These are phyloP conservation scores for Hirschioporus abietinus DNA, from an alignment of 768 basidiomycete genomes.

Conservation along the genomic window DNA sequence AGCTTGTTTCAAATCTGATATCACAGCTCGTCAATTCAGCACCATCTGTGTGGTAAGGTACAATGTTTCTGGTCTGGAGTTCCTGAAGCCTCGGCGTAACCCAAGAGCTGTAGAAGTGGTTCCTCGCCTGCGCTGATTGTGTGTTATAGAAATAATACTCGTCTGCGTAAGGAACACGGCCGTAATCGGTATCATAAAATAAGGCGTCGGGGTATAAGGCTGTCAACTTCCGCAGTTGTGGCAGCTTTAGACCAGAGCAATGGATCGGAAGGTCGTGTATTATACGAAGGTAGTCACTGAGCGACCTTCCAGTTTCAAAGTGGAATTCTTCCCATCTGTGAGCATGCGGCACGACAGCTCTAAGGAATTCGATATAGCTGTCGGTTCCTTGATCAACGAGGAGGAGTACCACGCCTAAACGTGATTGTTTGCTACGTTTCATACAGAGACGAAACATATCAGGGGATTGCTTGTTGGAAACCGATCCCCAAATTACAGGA, in stretches of 20 bases:
- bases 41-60: not conserved
- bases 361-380: not conserved
- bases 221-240: not conserved
- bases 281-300: not conserved
- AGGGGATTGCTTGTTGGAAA: not conserved
- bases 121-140: too few relatives aligned
- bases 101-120: not conserved
- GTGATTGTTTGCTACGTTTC: not conserved
- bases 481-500: not conserved
- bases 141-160: too few relatives aligned
- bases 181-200: too few relatives aligned
- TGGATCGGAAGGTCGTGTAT: too few relatives aligned
- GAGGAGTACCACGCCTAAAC: not conserved
- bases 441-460: not conserved
- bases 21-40: not conserved
- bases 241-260: not conserved
- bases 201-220: not conserved
- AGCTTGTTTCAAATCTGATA: not conserved
- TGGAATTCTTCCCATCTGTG: not conserved
- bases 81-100: not conserved
- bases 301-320: not conserved
- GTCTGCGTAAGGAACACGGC: too few relatives aligned
- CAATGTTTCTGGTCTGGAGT: not conserved
- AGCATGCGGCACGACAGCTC: not conserved
- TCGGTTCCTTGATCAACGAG: not conserved